Evolutionary conservation across 2,329 filamentous ascomycete species (phyloP).

Genomic region (Chrysoporthe deuterocubensis): DNA sequence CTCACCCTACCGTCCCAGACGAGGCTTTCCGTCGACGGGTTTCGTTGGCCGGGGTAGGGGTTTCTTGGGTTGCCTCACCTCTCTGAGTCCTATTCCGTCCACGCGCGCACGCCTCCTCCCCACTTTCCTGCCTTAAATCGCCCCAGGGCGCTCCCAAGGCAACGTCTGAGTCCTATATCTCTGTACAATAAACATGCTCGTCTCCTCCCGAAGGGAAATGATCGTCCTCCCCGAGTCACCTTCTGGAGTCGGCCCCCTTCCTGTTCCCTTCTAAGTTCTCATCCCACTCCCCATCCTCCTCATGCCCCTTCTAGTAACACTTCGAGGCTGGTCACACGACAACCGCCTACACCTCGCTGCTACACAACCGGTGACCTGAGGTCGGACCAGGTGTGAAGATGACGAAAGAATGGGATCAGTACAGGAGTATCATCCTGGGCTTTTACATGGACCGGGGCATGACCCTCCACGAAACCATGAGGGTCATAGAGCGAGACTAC

Average conservation of each 20-base stretch:
- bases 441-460: slow-evolving; percentile 46
- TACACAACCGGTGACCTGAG: background rate
- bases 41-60: background rate
- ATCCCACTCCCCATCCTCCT: background rate
- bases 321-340: slow-evolving; percentile 1
- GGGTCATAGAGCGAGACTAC: slow-evolving; percentile 44
- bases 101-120: slow-evolving; percentile 1
- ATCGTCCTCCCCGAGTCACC: background rate
- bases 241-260: background rate
- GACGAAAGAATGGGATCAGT: slow-evolving; percentile 49
- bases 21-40: background rate
- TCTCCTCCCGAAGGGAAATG: slow-evolving; percentile 3
- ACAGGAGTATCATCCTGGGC: slow-evolving; percentile 41
- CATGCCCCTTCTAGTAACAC: background rate
- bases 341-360: background rate
- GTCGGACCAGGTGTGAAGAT: slow-evolving; percentile 37
- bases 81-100: background rate
- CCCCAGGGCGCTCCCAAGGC: background rate
- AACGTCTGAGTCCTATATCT: background rate
- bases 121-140: slow-evolving; percentile 1
- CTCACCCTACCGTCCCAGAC: background rate
- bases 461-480: slow-evolving; percentile 46
- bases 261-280: background rate
- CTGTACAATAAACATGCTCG: background rate
- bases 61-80: background rate